phyloP scores from a whole-genome alignment of 2,329 filamentous ascomycete species.

The Harringtonia lauricola region DNA sequence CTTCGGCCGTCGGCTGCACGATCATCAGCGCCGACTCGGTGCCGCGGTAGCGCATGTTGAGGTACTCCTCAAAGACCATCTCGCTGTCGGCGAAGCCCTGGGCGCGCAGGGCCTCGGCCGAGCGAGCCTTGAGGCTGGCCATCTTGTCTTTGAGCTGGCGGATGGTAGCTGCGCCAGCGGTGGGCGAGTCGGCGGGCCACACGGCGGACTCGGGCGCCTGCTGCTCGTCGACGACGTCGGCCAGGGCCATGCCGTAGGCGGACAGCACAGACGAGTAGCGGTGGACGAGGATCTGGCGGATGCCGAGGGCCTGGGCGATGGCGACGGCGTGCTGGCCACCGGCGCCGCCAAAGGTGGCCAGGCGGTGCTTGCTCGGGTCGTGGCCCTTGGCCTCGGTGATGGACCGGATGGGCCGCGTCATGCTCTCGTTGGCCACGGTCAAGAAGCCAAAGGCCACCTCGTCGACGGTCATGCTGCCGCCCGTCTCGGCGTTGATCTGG shows the following conservation, averaged over 20 bases:
- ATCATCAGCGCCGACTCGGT: slow-evolving; percentile 91
- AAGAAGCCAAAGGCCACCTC: slow-evolving; percentile 85
- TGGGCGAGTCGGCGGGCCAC: slow-evolving; percentile 36
- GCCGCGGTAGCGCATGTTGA: slow-evolving; percentile 87
- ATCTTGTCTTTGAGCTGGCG: slow-evolving; percentile 62
- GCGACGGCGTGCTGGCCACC: slow-evolving; percentile 89
- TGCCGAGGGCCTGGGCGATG: slow-evolving; percentile 74
- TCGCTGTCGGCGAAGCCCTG: slow-evolving; percentile 70
- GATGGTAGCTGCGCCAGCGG: slow-evolving; percentile 44
- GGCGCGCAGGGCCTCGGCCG: slow-evolving; percentile 51
- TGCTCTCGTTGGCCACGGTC: slow-evolving; percentile 82
- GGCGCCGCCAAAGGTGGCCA: slow-evolving; percentile 86
- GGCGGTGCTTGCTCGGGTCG: slow-evolving; percentile 79
- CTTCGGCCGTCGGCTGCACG: slow-evolving; percentile 56
- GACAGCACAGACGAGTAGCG: slow-evolving; percentile 82
- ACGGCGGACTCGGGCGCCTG: slow-evolving; percentile 64
- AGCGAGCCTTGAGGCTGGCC: slow-evolving; percentile 68
- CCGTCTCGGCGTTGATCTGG: slow-evolving; percentile 66
- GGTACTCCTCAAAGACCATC: slow-evolving; percentile 80
- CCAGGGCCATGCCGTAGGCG: slow-evolving; percentile 85
- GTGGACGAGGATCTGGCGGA: slow-evolving; percentile 76
- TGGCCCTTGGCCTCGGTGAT: slow-evolving; percentile 88
- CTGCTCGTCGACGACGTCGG: slow-evolving; percentile 84
- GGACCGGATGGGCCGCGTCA: slow-evolving; percentile 82
- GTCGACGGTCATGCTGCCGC: slow-evolving; percentile 62